These are phyloP conservation scores for Curvularia verruculosa DNA, from an alignment of 2,329 filamentous ascomycete species.

Conservation along the genomic window DNA sequence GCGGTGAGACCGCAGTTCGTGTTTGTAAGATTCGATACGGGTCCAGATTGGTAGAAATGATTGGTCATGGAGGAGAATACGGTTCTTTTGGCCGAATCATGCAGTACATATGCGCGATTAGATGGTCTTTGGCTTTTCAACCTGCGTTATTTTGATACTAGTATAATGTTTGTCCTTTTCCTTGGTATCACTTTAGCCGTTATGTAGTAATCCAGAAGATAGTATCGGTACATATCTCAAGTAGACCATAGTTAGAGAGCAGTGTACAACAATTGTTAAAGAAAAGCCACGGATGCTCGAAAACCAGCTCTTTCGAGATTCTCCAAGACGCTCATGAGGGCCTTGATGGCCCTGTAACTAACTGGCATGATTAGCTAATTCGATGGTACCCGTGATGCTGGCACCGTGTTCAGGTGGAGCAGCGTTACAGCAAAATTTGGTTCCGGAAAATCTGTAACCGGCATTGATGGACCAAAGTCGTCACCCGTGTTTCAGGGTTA, in stretches of 20 bases:
- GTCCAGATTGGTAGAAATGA: not conserved
- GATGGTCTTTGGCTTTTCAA: not conserved
- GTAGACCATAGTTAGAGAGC: not conserved
- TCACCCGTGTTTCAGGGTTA: conserved; percentile 8
- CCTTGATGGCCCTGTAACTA: not conserved
- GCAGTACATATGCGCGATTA: not conserved
- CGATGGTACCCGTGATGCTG: conserved; percentile 1
- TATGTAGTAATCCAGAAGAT: not conserved
- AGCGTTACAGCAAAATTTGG: conserved; percentile 10
- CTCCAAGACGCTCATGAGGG: not conserved
- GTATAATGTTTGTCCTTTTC: not conserved
- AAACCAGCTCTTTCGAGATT: not conserved
- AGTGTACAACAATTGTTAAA: not conserved
- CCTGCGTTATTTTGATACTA: not conserved
- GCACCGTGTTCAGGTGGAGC: conserved; percentile 5
- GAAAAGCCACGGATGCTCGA: not conserved
- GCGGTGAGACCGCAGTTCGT: not conserved
- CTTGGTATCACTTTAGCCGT: conserved; percentile 3
- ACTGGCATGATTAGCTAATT: not conserved
- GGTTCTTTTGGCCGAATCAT: not conserved
- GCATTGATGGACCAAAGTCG: conserved; percentile 4
- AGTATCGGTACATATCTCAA: not conserved
- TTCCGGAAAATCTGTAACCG: conserved; percentile 14
- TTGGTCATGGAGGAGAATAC: not conserved
- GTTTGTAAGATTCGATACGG: not conserved